These are phyloP conservation scores for Plectosphaerella cucumerina DNA, from an alignment of 2,329 filamentous ascomycete genomes.

Conservation along the genomic window DNA sequence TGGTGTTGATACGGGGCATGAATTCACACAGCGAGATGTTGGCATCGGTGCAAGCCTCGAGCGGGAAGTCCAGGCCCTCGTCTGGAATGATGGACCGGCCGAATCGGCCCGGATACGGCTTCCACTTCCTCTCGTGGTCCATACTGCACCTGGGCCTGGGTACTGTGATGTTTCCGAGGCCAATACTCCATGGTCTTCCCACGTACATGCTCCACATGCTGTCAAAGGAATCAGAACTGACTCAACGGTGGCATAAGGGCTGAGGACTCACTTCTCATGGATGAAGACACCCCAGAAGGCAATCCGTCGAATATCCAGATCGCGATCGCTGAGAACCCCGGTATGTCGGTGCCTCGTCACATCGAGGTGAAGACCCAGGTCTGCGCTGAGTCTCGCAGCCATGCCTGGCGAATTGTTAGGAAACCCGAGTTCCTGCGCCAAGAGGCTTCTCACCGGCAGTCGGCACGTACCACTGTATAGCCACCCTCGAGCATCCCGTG, in stretches of 20 bases:
- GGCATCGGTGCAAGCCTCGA: background rate
- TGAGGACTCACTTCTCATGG: slow-evolving; percentile 2
- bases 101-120: background rate
- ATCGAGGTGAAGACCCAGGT: slow-evolving; percentile 14
- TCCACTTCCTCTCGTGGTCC: slow-evolving; percentile 12
- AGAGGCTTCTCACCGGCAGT: background rate
- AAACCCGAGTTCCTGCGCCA: background rate
- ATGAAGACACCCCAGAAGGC: slow-evolving; percentile 14
- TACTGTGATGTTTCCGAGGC: slow-evolving; percentile 19
- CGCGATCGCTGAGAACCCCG: slow-evolving; percentile 5
- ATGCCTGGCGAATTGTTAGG: slow-evolving; percentile 7
- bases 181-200: slow-evolving; percentile 19
- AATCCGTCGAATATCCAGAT: slow-evolving; percentile 9
- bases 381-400: slow-evolving; percentile 10
- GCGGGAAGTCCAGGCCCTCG: background rate
- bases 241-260: background rate
- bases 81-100: background rate
- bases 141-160: slow-evolving; percentile 14
- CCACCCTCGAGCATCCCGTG: slow-evolving; percentile 20
- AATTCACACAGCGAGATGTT: slow-evolving; percentile 12
- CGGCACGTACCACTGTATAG: slow-evolving; percentile 17
- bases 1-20: slow-evolving; percentile 17
- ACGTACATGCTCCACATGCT: slow-evolving; percentile 14
- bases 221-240: background rate
- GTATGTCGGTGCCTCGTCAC: slow-evolving; percentile 4